Conservation (phyloP, 1,284 basidiomycete genomes). For the Ceratobasidium sp. region DNA sequence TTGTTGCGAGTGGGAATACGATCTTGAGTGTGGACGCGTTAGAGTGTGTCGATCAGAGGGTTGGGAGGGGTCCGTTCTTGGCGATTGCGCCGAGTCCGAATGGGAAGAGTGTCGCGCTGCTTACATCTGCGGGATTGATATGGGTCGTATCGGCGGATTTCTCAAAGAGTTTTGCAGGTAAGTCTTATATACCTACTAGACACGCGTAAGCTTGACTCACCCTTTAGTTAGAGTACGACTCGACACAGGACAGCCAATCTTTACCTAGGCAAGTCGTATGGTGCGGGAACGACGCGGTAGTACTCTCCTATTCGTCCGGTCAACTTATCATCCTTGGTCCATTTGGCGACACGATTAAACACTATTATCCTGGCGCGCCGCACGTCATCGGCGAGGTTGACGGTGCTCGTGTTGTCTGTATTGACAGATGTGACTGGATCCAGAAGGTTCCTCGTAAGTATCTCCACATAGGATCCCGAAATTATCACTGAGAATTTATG, state of each 20-base stretch:
- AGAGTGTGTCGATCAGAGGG: conserved; percentile 85
- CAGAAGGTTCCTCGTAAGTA: conserved; percentile 89
- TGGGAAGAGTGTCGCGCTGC: conserved; percentile 89
- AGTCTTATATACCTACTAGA: background rate
- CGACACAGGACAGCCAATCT: conserved; percentile 52
- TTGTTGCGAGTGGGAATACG: conserved; percentile 82
- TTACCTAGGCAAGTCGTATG: conserved; percentile 79
- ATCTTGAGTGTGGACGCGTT: conserved; percentile 87
- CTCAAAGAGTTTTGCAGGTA: conserved; percentile 68
- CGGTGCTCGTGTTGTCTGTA: conserved; percentile 84
- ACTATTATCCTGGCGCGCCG: conserved; percentile 78
- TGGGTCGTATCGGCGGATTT: conserved; percentile 97
- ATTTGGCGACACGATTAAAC: conserved; percentile 80
- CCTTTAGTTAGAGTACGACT: conserved; percentile 46
- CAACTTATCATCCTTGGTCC: conserved; percentile 90
- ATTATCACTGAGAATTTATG: conserved; percentile 43
- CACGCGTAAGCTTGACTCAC: background rate
- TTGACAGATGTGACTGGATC: conserved; percentile 87
- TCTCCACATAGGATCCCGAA: background rate
- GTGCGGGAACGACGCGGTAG: conserved; percentile 96
- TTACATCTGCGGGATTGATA: conserved; percentile 78
- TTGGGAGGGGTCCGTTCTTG: conserved; percentile 89
- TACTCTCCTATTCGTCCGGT: conserved; percentile 82
- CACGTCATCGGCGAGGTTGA: conserved; percentile 89
- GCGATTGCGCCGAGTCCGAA: conserved; percentile 92